Evolutionary conservation across 257 asterid species (phyloP), one percentile per base, ranked within the genome.

Genomic region (Thymus quinquecostatus): DNA sequence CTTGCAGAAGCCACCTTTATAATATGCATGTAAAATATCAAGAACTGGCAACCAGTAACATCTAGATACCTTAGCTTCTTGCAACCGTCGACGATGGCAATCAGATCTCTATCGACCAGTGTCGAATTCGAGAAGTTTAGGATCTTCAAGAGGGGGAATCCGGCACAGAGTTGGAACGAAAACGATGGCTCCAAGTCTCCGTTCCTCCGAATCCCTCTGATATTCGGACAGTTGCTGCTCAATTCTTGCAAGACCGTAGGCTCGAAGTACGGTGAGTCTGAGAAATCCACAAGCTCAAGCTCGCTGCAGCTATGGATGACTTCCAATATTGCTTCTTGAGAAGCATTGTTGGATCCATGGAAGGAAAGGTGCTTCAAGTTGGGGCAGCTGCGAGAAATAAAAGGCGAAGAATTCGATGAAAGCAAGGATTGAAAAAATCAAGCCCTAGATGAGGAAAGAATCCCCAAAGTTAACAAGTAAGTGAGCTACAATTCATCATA

Each of bases 271-370:
- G 90, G 88, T 3, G 83, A 78, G 61, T 77, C 65, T 1, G 90
- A 83, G 75, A 85, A 85, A 76, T 85, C 90, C 2, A 83, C 79
- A 9, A 85, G 80, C 76, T 85, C 90, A 13, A 85, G 79, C 28
- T 75, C 72, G 8, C n/a, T 58, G 68, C 88, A 85, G 80, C 75
- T 71, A 51, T 56, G 77, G 53, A 83, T 75, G 3, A 83, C 47
- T 77, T 79, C 60, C 6, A 83, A 8, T 12, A 85, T 50, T 10
- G 82, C 81, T 77, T 70, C 79, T 53, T 83, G 63, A 10, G 79
- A 67, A 12, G 86, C 87, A 78, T 56, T 14, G 64, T 51, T 29
- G 54, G 89, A 85, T 78, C 89, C 86, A 74, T 82, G 90, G 74
- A 85, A 82, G 2, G 86, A 85, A 34, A 85, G 27, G 78, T 80